These are phyloP conservation scores for Sherardia arvensis DNA, from an alignment of 257 asterid genomes.

Conservation along the genomic window DNA sequence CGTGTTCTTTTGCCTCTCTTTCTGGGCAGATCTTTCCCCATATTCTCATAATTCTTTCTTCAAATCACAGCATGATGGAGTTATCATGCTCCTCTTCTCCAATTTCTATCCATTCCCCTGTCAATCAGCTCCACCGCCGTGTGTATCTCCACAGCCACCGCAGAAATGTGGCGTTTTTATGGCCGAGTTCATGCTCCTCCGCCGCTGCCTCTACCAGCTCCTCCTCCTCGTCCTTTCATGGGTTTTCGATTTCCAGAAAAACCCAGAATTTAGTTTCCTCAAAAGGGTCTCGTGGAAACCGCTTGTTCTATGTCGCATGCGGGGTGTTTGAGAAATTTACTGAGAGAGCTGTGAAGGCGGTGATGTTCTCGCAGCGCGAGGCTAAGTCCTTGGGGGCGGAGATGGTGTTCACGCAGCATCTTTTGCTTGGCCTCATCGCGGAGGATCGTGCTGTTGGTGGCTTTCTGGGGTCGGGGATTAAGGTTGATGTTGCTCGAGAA, in stretches of 20 bases:
- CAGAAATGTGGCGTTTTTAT: conserved; percentile 24
- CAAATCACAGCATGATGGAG: conserved; percentile 28
- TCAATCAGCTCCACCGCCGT: conserved; percentile 33
- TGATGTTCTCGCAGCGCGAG: conserved; percentile 78
- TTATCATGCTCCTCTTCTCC: conserved; percentile 70
- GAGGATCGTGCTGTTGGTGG: conserved; percentile 87
- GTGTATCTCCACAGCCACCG: conserved; percentile 22
- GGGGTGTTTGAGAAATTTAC: conserved; percentile 94
- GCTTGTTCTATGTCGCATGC: conserved; percentile 38
- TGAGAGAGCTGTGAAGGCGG: conserved; percentile 87
- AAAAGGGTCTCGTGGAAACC: conserved; percentile 9
- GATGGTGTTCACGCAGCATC: conserved; percentile 73
- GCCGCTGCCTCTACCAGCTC: conserved; percentile 29
- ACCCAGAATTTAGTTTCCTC: conserved; percentile 9
- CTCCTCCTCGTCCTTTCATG: conserved; percentile 39
- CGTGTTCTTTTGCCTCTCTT: not conserved
- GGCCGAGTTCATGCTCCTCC: conserved; percentile 19
- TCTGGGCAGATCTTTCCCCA: not conserved
- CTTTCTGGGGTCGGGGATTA: conserved; percentile 69
- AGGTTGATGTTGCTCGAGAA: conserved; percentile 60
- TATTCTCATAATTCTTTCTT: not conserved
- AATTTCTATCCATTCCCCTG: conserved; percentile 40
- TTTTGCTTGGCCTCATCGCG: conserved; percentile 76
- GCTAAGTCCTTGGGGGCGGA: conserved; percentile 70
- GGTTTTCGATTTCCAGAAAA: conserved; percentile 36